Conservation (phyloP, 208 protist species). For the Trypanosoma avium region DNA sequence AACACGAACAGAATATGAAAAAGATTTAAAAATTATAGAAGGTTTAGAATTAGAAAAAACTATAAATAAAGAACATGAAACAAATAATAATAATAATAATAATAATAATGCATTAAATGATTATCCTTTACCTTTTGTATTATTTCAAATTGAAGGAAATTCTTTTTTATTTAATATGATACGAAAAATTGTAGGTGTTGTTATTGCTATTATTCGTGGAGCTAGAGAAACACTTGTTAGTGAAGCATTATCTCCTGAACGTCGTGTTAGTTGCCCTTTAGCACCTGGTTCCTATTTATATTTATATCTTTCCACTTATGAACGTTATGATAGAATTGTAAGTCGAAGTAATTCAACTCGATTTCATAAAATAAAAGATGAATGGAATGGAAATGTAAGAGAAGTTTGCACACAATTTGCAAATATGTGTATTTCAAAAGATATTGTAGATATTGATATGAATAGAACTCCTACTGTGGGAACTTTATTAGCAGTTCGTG, state of each 20-base stretch:
- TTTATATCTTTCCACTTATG: slow-evolving; percentile 67
- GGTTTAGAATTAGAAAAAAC: background rate
- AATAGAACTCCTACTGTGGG: slow-evolving; percentile 57
- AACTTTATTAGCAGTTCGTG: slow-evolving; percentile 49
- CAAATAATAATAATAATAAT: background rate
- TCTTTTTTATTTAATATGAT: slow-evolving; percentile 92
- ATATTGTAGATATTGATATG: slow-evolving; percentile 72
- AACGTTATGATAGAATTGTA: slow-evolving; percentile 49
- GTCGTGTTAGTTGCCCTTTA: slow-evolving; percentile 58
- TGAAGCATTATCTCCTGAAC: slow-evolving; percentile 53
- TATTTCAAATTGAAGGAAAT: slow-evolving; percentile 83
- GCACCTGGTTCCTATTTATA: slow-evolving; percentile 72
- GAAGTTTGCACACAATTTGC: slow-evolving; percentile 43
- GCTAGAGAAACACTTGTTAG: slow-evolving; percentile 39
- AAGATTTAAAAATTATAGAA: background rate
- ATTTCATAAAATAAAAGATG: slow-evolving; percentile 38
- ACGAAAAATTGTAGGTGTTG: slow-evolving; percentile 74
- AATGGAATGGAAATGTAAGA: slow-evolving; percentile 50
- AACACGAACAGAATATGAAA: slow-evolving; percentile 13
- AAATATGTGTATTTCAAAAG: slow-evolving; percentile 32
- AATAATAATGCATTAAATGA: background rate
- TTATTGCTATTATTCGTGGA: slow-evolving; percentile 70
- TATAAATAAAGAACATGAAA: background rate
- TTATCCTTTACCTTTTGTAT: slow-evolving; percentile 50
- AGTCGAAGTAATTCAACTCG: slow-evolving; percentile 7